These are phyloP conservation scores for Puccinia coronata DNA, from an alignment of 1,284 basidiomycete species.

Conservation along the genomic window DNA sequence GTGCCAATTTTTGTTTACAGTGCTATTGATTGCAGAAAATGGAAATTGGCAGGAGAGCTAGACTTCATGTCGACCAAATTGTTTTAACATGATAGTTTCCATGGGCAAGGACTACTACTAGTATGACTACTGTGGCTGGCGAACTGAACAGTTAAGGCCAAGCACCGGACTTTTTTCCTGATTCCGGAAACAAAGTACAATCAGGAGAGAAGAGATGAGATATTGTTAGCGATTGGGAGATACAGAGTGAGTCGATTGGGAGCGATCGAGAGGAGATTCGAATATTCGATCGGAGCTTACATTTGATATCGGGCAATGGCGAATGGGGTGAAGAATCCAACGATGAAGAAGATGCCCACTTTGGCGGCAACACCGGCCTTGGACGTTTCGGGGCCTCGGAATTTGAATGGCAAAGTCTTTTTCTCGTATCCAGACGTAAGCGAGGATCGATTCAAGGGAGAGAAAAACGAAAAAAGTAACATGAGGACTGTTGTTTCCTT, in stretches of 20 bases:
- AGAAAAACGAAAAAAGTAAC: background rate
- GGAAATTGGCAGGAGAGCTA: background rate
- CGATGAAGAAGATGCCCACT: slow-evolving; percentile 36
- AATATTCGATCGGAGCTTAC: slow-evolving; percentile 21
- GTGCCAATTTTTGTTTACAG: background rate
- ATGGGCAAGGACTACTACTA: background rate
- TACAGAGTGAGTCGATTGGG: background rate
- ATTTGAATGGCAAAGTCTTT: slow-evolving; percentile 50
- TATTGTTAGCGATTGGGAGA: slow-evolving; percentile 2
- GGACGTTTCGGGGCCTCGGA: slow-evolving; percentile 33
- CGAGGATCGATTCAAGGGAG: background rate
- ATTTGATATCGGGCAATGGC: slow-evolving; percentile 49
- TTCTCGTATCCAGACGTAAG: background rate
- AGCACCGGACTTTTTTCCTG: slow-evolving; percentile 46
- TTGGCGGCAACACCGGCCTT: slow-evolving; percentile 34
- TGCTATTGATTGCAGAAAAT: background rate
- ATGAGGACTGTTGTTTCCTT: background rate
- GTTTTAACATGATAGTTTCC: background rate
- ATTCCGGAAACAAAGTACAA: background rate
- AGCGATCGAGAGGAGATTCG: background rate
- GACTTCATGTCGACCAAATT: background rate
- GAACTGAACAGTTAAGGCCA: slow-evolving; percentile 14
- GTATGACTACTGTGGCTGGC: background rate
- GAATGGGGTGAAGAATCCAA: slow-evolving; percentile 50
- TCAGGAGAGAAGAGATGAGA: background rate